Conservation (phyloP, 768 basidiomycete genomes). For the Sarcodon sp. region DNA sequence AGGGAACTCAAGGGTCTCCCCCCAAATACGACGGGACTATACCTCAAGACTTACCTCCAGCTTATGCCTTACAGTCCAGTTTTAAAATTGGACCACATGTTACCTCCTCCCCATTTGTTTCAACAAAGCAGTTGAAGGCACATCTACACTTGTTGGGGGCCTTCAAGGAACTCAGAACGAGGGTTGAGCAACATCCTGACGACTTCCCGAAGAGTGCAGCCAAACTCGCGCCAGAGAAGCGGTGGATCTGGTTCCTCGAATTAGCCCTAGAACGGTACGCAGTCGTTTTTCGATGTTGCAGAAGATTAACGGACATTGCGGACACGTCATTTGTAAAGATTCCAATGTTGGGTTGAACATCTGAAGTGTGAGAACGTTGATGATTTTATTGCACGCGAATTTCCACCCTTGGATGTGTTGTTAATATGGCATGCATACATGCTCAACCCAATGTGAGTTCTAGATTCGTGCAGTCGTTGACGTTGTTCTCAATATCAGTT, state of each 20-base stretch:
- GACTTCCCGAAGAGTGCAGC: conserved; percentile 13
- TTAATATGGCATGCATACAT: conserved; percentile 31
- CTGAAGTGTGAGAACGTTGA: conserved; percentile 12
- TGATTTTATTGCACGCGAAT: conserved; percentile 12
- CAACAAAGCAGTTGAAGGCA: conserved; percentile 16
- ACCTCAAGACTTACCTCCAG: too few relatives aligned
- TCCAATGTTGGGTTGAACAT: conserved; percentile 18
- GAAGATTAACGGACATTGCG: neutral
- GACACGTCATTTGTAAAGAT: conserved; percentile 11
- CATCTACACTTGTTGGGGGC: conserved; percentile 21
- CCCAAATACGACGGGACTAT: too few relatives aligned
- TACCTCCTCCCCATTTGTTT: conserved; percentile 4
- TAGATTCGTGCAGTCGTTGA: neutral
- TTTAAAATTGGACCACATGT: neutral
- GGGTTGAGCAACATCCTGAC: conserved; percentile 17
- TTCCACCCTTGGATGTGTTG: conserved; percentile 26
- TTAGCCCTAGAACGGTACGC: conserved; percentile 23
- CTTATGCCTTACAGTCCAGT: neutral
- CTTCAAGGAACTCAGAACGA: conserved; percentile 17
- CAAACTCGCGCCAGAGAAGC: conserved; percentile 13
- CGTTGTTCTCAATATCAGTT: neutral
- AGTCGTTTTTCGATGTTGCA: neutral
- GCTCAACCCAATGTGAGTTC: conserved; percentile 21
- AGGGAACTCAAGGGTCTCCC: too few relatives aligned
- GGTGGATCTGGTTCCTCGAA: conserved; percentile 28